Conservation (phyloP, 495 filamentous ascomycete genomes). For the Bacidia gigantensis region DNA sequence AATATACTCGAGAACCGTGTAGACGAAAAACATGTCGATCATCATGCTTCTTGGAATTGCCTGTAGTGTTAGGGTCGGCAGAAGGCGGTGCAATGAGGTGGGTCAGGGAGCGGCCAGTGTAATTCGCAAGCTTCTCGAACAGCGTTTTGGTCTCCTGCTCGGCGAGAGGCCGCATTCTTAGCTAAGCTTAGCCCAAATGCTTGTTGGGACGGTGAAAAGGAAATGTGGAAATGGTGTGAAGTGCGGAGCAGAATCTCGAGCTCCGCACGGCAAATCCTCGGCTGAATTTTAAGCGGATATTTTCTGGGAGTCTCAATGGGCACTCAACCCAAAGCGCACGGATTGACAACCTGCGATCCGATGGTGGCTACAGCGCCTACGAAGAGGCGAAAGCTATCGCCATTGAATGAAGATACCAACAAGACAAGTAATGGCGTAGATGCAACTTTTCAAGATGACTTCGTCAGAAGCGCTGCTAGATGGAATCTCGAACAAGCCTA, state of each 20-base stretch:
- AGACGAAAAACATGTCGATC: constrained; percentile 72
- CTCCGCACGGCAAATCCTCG: constrained; percentile 2
- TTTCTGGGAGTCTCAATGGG: neutral
- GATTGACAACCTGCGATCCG: constrained; percentile 12
- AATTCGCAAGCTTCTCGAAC: constrained; percentile 74
- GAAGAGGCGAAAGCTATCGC: constrained; percentile 43
- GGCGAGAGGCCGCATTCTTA: constrained; percentile 60
- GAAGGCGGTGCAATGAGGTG: constrained; percentile 63
- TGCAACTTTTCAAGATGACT: constrained; percentile 17
- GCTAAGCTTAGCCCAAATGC: no score
- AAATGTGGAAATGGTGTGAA: no score
- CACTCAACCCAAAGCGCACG: neutral
- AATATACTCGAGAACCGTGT: constrained; percentile 69
- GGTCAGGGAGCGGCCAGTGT: constrained; percentile 66
- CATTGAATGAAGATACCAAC: constrained; percentile 25
- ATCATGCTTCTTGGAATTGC: neutral
- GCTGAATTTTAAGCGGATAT: neutral
- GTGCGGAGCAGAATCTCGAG: neutral
- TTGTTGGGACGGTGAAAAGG: no score
- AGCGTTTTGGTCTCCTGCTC: constrained; percentile 58
- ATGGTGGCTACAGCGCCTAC: constrained; percentile 36
- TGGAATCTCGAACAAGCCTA: constrained; percentile 93
- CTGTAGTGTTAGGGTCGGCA: constrained; percentile 44
- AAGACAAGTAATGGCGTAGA: neutral
- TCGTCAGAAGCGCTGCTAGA: constrained; percentile 31